Evolutionary conservation across 805 yeast species (phyloP).

Genomic region (Saccharomycopsis sp.): DNA sequence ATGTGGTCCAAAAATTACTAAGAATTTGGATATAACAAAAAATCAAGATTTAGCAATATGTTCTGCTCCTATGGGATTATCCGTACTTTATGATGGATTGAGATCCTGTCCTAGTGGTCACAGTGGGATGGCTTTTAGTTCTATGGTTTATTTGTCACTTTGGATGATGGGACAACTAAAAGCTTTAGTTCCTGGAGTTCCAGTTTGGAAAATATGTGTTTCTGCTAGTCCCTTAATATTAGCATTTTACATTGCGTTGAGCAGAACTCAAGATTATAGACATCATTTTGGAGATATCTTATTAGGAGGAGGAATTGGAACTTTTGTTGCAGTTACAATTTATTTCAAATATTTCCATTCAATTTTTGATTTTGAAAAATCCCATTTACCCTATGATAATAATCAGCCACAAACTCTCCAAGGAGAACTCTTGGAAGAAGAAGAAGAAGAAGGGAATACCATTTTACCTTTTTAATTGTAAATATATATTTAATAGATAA

Average conservation of each 20-base stretch:
- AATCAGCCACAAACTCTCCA: neutral
- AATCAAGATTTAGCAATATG: constrained; percentile 23
- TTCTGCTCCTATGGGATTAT: constrained; percentile 26
- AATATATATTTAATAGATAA: too few species aligned
- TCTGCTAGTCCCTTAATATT: constrained; percentile 48
- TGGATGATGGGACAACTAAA: constrained; percentile 63
- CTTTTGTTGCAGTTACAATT: constrained; percentile 35
- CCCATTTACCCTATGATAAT: constrained; percentile 31
- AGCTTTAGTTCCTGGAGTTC: constrained; percentile 36
- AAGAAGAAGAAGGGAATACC: too few species aligned
- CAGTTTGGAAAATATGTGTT: constrained; percentile 54
- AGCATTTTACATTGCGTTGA: constrained; percentile 69
- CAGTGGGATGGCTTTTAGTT: constrained; percentile 60
- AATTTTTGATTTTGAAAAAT: constrained; percentile 21
- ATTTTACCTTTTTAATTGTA: too few species aligned
- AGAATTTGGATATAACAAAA: constrained; percentile 31
- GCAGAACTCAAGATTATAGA: constrained; percentile 86
- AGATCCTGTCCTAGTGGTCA: constrained; percentile 82
- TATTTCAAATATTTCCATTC: constrained; percentile 37
- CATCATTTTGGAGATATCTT: constrained; percentile 86
- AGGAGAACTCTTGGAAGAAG: too few species aligned
- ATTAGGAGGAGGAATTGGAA: constrained; percentile 63
- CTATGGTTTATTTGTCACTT: constrained; percentile 49
- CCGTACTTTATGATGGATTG: constrained; percentile 47
- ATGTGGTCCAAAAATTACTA: constrained; percentile 56